Percentiles rank a stretch among this genome's conserved stretches.
Conservation (phyloP, 495 filamentous ascomycete genomes). For the Elasticomyces elasticus region DNA sequence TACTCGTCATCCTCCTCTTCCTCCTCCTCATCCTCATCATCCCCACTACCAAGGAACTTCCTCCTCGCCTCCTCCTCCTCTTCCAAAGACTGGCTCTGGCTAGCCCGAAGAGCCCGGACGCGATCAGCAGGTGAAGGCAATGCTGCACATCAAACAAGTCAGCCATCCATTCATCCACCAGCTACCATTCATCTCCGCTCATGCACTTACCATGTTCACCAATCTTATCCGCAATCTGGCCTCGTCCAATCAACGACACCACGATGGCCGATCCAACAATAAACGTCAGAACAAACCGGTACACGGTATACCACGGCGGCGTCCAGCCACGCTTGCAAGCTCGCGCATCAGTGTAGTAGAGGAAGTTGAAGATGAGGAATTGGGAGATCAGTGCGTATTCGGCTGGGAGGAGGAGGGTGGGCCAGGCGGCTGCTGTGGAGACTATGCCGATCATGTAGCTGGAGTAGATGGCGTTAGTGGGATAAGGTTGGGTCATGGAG, state of each 20-base stretch:
- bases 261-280: constrained; percentile 81
- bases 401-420: constrained; percentile 74
- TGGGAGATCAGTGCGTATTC: constrained; percentile 85
- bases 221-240: constrained; percentile 61
- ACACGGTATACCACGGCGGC: constrained; percentile 85
- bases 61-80: constrained; percentile 50
- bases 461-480: no score
- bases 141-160: no score
- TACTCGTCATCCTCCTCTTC: constrained; percentile 13
- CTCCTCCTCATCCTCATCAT: constrained; percentile 31
- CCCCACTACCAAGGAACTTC: constrained; percentile 30
- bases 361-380: constrained; percentile 76
- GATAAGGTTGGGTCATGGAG: no score
- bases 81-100: constrained; percentile 46
- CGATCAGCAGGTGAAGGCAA: constrained; percentile 47
- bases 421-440: constrained; percentile 83
- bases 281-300: constrained; percentile 93
- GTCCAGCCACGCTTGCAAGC: constrained; percentile 69
- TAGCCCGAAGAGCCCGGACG: constrained; percentile 51
- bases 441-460: constrained; percentile 77
- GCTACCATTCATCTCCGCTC: no score
- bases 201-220: no score
- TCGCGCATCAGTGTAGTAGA: constrained; percentile 81
- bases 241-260: constrained; percentile 74
- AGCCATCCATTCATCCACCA: no score